phyloP scores from a whole-genome alignment of 2,329 filamentous ascomycete genomes.

The Sclerotinia nivalis region DNA sequence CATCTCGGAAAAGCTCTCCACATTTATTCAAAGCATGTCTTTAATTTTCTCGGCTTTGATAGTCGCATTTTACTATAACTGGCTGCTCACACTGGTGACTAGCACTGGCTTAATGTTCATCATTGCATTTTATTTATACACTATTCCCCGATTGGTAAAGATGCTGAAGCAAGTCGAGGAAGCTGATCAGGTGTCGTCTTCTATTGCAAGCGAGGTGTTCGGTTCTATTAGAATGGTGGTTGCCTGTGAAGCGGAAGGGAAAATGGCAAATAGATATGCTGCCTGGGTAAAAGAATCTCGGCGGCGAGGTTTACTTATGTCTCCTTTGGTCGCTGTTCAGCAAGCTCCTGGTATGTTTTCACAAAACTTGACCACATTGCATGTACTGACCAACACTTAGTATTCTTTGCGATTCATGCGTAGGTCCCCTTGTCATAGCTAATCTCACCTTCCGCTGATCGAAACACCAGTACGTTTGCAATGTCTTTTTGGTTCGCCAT shows the following conservation, averaged over 20 bases:
- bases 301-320: constrained; percentile 31
- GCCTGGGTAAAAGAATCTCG: constrained; percentile 56
- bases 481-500: constrained; percentile 65
- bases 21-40: constrained; percentile 55
- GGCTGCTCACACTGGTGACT: constrained; percentile 60
- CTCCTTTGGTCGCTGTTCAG: constrained; percentile 45
- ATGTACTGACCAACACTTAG: background rate
- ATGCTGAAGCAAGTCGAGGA: constrained; percentile 48
- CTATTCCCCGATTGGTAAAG: constrained; percentile 59
- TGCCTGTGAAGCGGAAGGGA: constrained; percentile 61
- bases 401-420: constrained; percentile 23
- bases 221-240: constrained; percentile 61
- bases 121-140: constrained; percentile 49
- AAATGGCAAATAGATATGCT: constrained; percentile 55
- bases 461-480: constrained; percentile 51
- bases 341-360: constrained; percentile 46
- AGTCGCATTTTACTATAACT: constrained; percentile 57
- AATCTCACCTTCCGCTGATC: background rate
- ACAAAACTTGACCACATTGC: background rate
- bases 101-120: constrained; percentile 57
- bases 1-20: constrained; percentile 61
- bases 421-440: constrained; percentile 12
- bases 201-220: constrained; percentile 62
- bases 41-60: constrained; percentile 55
- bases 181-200: constrained; percentile 58